Percentiles rank a stretch among this genome's conserved stretches.
Evolutionary conservation across 306 rosid genomes (phyloP).

Genomic region (Dryas drummondii): DNA sequence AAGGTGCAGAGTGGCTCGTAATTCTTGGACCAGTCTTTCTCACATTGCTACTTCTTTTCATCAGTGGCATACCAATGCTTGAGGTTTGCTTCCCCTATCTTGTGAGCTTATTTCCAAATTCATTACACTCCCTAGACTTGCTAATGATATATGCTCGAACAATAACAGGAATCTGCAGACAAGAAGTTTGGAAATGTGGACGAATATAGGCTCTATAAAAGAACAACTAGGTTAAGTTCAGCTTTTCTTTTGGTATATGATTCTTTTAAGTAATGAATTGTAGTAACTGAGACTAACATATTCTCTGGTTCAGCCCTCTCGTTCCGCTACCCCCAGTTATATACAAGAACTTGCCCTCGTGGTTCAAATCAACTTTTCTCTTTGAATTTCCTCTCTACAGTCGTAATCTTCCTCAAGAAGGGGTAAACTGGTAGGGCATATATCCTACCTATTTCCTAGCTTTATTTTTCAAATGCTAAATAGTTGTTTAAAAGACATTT

Average conservation of each 20-base stretch:
- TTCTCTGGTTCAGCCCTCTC: conserved; percentile 71
- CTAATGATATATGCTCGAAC: conserved; percentile 28
- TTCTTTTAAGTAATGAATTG: conserved; percentile 9
- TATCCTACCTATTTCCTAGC: neutral
- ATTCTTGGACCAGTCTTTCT: conserved; percentile 80
- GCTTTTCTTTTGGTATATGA: conserved; percentile 20
- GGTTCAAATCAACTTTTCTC: conserved; percentile 74
- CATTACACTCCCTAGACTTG: conserved; percentile 14
- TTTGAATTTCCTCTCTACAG: conserved; percentile 80
- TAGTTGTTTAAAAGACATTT: conserved; percentile 27
- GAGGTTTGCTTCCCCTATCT: conserved; percentile 67
- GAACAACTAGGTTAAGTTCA: conserved; percentile 60
- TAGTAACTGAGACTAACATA: conserved; percentile 25
- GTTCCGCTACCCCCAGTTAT: conserved; percentile 60
- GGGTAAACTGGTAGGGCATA: conserved; percentile 45
- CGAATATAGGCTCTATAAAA: conserved; percentile 68
- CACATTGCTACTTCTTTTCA: conserved; percentile 83
- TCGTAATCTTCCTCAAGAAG: conserved; percentile 57
- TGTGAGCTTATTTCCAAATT: conserved; percentile 17
- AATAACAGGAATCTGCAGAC: conserved; percentile 78
- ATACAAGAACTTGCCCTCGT: conserved; percentile 74
- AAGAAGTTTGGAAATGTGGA: conserved; percentile 80
- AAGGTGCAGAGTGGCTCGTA: conserved; percentile 89
- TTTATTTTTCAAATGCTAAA: neutral
- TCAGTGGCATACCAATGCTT: conserved; percentile 91